Base-by-base conservation (phyloP, 768 basidiomycete genomes). In the Lyophyllum shimeji region DNA sequence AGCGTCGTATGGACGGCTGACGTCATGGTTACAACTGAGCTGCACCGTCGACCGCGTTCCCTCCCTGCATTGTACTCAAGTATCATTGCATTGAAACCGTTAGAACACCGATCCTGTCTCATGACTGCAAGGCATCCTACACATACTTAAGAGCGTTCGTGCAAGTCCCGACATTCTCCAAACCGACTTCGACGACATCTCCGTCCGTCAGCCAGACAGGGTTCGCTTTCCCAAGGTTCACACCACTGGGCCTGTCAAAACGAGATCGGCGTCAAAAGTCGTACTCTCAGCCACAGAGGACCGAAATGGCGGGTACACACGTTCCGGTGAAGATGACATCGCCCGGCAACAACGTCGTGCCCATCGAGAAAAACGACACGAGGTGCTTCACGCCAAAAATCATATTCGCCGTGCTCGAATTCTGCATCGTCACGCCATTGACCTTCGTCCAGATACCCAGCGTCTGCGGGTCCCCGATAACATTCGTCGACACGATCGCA, bases 321-420 rank as follows among this genome's bases (percentile, higher is more conserved):
- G 70, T 74, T 65, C 72, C 73, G 33, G 75, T 75, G 58, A 74
- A 76, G 23, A 76, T 75, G 8, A 76, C 68, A 55, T 76, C 75
- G 7, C 74, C 75, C 25, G 75, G 75, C 17, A 71, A 59, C 27
- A 75, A 58, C 0, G 75, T 76, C 18, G 66, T 76, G 1, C 75
- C 75, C 75, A 76, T 76, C 1, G 71, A 72, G 65, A 76, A 73
- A 69, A 73, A 76, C 12, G 69, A 70, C 7, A 74, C 71, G 1
- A 75, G 61, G 8, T 72, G 61, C 46, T 69, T 70, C 24, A 75
- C 74, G 24, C 64, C 64, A 53, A 75, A 75, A 8, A 76, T 72
- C 73, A 74, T 74, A 48, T 67, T 73, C n/a, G 70, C 72, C 0
- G 72, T 74, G 15, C 68, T 73, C 21, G 67, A 68, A 46, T 74